A percentile compares a stretch with the other conserved stretches of the same genome.
These are phyloP conservation scores for Solanum etuberosum DNA, from an alignment of 257 asterid genomes.

Conservation along the genomic window DNA sequence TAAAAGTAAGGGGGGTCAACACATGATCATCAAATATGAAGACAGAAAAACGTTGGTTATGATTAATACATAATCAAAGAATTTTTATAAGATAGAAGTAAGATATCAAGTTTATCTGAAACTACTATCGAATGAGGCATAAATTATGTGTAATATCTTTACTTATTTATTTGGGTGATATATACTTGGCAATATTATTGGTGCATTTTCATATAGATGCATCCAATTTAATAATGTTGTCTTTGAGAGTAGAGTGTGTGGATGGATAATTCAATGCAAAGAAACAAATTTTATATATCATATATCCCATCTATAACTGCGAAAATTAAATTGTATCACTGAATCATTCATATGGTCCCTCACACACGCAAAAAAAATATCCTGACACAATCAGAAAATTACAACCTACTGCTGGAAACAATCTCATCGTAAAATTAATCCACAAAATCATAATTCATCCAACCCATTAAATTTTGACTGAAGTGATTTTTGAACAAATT, in stretches of 20 bases:
- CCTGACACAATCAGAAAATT: background rate
- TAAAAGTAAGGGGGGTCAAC: background rate
- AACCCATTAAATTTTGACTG: no score
- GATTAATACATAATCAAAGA: background rate
- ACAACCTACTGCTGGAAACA: background rate
- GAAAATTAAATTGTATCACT: background rate
- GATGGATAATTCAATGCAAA: background rate
- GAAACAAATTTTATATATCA: background rate
- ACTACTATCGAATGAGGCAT: accelerated
- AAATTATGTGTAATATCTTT: background rate
- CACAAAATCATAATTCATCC: no score
- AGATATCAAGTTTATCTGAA: background rate
- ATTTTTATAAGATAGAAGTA: background rate
- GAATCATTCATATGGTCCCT: background rate
- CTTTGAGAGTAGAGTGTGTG: background rate
- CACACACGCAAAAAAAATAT: background rate
- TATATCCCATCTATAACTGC: background rate
- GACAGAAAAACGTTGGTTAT: no score
- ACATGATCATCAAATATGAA: no score
- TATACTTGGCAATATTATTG: background rate
- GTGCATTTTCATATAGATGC: background rate
- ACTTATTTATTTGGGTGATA: background rate
- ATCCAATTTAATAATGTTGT: background rate
- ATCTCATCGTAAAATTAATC: background rate
- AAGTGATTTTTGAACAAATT: background rate